Conservation (phyloP, 768 basidiomycete genomes). For the Phallus indusiatus region DNA sequence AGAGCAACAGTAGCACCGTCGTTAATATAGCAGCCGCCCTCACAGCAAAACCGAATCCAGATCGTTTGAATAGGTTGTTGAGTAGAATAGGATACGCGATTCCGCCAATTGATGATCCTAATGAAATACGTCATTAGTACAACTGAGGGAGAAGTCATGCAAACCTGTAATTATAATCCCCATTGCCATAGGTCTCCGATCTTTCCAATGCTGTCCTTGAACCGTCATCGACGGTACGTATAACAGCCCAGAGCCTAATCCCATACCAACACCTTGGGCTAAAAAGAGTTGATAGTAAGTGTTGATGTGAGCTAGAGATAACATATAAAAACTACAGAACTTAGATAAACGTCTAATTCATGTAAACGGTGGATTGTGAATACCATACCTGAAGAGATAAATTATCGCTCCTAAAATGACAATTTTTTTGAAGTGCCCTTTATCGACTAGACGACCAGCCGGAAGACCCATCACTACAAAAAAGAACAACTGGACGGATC, state of each 20-base stretch:
- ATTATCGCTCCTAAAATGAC: background rate
- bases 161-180: constrained; percentile 35
- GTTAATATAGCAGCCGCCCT: constrained; percentile 39
- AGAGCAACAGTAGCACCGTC: constrained; percentile 29
- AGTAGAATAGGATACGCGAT: background rate
- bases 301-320: constrained; percentile 32
- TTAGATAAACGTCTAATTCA: constrained; percentile 12
- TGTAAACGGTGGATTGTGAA: background rate
- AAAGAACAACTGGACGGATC: background rate
- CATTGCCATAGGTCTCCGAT: constrained; percentile 38
- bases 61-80: background rate
- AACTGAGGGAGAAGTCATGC: background rate
- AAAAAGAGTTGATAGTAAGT: background rate
- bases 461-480: background rate
- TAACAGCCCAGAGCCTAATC: background rate
- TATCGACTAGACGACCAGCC: background rate
- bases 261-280: background rate
- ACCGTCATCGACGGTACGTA: background rate
- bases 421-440: background rate
- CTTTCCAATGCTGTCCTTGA: background rate
- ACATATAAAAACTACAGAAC: constrained; percentile 34
- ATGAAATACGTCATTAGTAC: background rate
- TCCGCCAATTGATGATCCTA: constrained; percentile 13
- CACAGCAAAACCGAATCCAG: constrained; percentile 38
- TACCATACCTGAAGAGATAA: background rate